Evolutionary conservation across 2,329 filamentous ascomycete species (phyloP), one percentile per base, ranked within the genome.

Genomic region (Emergomyces pasteurianus): DNA sequence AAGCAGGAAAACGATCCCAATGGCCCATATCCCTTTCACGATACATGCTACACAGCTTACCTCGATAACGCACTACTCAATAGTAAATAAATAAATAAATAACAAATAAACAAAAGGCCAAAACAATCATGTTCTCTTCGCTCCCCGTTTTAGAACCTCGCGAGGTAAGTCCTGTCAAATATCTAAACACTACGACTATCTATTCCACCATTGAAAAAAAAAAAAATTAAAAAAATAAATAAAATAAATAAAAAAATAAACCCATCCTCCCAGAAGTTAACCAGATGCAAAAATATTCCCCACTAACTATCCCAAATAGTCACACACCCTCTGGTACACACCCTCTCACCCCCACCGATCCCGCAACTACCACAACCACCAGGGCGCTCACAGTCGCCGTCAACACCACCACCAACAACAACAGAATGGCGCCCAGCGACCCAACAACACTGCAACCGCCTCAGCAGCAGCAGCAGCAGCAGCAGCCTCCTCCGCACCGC

Each of bases 251-350:
- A n/a, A n/a, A n/a, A n/a, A n/a, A n/a, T n/a, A n/a, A n/a, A n/a
- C n/a, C n/a, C n/a, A n/a, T n/a, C n/a, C n/a, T n/a, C n/a, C n/a
- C n/a, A n/a, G n/a, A n/a, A n/a, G n/a, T n/a, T n/a, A n/a, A n/a
- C n/a, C n/a, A n/a, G n/a, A n/a, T n/a, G n/a, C n/a, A n/a, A n/a
- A n/a, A n/a, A n/a, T n/a, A n/a, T n/a, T n/a, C n/a, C n/a, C n/a
- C n/a, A n/a, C n/a, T n/a, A 38, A 57, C 31, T 49, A 60, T 53
- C 43, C 67, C 90, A 1, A 12, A 10, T 12, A 47, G 87, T 86
- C 86, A 42, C 85, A 90, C 72, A 82, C 84, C 58, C 80, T 90
- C 62, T 90, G 87, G 87, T 89, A 89, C 72, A 83, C 82, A 40
- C 85, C 86, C 14, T 81, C 85, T 6, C 81, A 84, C 58, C 69